Conservation (phyloP, 768 basidiomycete genomes). For the Tylopilus felleus region DNA sequence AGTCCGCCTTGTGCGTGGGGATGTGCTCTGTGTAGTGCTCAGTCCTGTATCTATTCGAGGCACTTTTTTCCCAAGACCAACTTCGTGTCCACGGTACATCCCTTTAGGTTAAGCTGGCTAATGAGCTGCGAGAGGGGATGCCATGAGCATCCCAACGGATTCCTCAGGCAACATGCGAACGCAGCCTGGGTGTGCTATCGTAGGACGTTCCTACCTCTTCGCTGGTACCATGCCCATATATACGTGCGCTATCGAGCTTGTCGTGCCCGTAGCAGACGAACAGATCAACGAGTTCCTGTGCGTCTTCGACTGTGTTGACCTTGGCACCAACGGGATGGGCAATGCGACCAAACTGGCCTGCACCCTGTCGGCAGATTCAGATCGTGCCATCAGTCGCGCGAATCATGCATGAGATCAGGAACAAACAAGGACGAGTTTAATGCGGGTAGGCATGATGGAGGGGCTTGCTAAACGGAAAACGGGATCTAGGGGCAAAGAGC, state of each 20-base stretch:
- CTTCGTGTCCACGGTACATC: constrained; percentile 21
- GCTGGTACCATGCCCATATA: constrained; percentile 13
- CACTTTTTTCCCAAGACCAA: not conserved
- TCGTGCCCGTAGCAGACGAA: constrained; percentile 12
- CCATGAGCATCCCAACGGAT: not conserved
- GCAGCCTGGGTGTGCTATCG: not conserved
- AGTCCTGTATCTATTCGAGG: not conserved
- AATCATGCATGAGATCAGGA: not conserved
- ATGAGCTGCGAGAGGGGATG: constrained; percentile 5
- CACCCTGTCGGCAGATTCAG: constrained; percentile 6
- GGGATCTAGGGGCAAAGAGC: not conserved
- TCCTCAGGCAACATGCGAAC: too few species aligned
- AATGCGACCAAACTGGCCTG: constrained; percentile 17
- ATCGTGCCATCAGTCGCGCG: not conserved
- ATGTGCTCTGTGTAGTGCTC: constrained; percentile 31
- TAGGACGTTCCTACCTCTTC: constrained; percentile 7
- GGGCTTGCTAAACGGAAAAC: not conserved
- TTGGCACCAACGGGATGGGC: constrained; percentile 6
- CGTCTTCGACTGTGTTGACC: constrained; percentile 13
- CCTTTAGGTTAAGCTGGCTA: constrained; percentile 12
- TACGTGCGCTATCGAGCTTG: constrained; percentile 11
- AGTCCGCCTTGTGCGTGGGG: constrained; percentile 12
- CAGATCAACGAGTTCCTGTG: constrained; percentile 21
- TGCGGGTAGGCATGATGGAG: constrained; percentile 4
- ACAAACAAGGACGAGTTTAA: constrained; percentile 9